Base-by-base conservation (phyloP, 2,329 filamentous ascomycete genomes). In the Aspergillaceae sp. region DNA sequence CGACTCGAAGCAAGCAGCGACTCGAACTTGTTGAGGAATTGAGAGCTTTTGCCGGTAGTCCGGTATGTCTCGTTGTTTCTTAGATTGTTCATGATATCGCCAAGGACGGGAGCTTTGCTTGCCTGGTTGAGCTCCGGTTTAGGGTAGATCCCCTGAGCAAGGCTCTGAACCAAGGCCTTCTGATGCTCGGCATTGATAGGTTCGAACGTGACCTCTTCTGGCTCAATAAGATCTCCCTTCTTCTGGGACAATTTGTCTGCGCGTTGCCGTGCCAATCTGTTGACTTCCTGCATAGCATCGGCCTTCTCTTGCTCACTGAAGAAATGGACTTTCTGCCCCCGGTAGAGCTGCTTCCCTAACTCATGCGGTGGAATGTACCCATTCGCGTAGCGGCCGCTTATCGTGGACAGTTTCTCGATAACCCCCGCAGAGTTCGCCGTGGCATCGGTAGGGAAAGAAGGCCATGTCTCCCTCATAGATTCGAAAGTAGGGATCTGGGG, bases 51-150 rank as follows among this genome's bases (percentile, higher is more conserved):
- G 11, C 60, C 58, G 6, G 58, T 47, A 10, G 56, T 58, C n/a
- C 62, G 59, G 53, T 69, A 72, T 9, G 66, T 71, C 38, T 60
- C 59, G 42, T 72, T 72, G 44, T 67, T 69, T n/a, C 56, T 52
- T 27, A 70, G 57, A 47, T 65, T 66, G 44, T 56, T 63, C 26
- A 59, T 37, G 35, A 70, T 59, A 41, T 64, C 58, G 11, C 52
- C 54, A 36, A 68, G 41, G 10, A 67, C 49, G 26, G 62, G 53
- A 26, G 51, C 52, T 33, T 61, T 56, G 10, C 45, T 50, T 29
- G 44, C 43, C 36, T 49, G 40, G n/a, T 51, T 32, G 7, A 47
- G 43, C 19, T 50, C 45, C 27, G 49, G 43, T n/a, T 48, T 41
- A 6, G 60, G 55, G 41, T 70, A 70, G 36, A 60, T 57, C 7